A percentile compares a stretch with the other conserved stretches of the same genome.
phyloP scores from a whole-genome alignment of 2,329 filamentous ascomycete genomes.

The Aureobasidium sp. region DNA sequence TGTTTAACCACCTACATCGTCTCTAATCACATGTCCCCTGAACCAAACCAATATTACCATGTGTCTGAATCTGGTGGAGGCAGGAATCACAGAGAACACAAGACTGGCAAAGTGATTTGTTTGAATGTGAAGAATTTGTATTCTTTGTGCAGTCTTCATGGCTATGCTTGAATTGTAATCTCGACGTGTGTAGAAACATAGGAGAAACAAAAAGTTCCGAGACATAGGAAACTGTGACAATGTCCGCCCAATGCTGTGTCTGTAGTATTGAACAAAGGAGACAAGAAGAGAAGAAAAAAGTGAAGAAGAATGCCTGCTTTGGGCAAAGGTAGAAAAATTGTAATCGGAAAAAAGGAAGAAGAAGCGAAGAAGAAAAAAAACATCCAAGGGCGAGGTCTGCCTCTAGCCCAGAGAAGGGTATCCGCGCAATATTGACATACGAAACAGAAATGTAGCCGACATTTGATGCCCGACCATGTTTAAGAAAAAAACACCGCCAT shows the following conservation, averaged over 20 bases:
- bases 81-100: neutral
- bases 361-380: neutral
- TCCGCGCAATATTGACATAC: slow-evolving; percentile 12
- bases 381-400: slow-evolving; percentile 12
- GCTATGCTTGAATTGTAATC: neutral
- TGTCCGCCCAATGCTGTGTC: neutral
- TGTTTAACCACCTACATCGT: too few relatives aligned
- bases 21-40: neutral
- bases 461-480: neutral
- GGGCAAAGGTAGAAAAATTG: neutral
- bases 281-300: neutral
- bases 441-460: slow-evolving; percentile 6
- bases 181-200: neutral
- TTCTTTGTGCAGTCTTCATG: neutral
- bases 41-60: neutral
- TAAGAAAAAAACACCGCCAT: neutral
- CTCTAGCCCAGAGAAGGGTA: slow-evolving; percentile 14
- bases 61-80: neutral
- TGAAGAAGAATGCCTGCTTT: slow-evolving; percentile 5
- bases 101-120: neutral
- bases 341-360: neutral
- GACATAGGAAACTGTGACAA: neutral
- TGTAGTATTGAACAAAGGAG: slow-evolving; percentile 2
- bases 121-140: neutral
- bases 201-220: neutral